Evolutionary conservation across 208 protist species (phyloP).

Genomic region (Trypanosoma theileri): DNA sequence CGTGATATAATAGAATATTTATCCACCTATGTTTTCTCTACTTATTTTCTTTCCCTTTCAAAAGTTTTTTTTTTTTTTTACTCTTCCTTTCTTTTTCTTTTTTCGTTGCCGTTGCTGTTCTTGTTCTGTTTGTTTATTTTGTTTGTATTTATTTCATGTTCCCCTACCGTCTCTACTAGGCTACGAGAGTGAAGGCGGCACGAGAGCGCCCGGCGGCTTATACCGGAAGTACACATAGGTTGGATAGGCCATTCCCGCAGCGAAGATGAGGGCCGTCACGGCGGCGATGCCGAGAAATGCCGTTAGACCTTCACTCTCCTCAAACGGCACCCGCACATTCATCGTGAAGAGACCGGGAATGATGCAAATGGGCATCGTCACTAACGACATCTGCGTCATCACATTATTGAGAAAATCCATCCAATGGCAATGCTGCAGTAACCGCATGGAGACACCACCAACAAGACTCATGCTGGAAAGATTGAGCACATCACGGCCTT

Average conservation of each 20-base stretch:
- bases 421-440: slow-evolving; percentile 77
- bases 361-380: slow-evolving; percentile 76
- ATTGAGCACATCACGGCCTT: slow-evolving; percentile 71
- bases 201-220: slow-evolving; percentile 58
- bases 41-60: neutral
- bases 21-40: slow-evolving; percentile 7
- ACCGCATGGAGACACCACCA: slow-evolving; percentile 70
- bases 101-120: neutral
- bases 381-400: slow-evolving; percentile 67
- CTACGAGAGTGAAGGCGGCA: slow-evolving; percentile 28
- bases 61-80: slow-evolving; percentile 1
- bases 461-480: slow-evolving; percentile 79
- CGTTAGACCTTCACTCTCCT: slow-evolving; percentile 30
- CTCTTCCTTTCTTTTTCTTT: slow-evolving; percentile 3
- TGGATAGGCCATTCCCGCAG: slow-evolving; percentile 40
- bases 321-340: slow-evolving; percentile 73
- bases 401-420: slow-evolving; percentile 87
- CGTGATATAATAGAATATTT: slow-evolving; percentile 7
- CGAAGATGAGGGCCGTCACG: slow-evolving; percentile 48
- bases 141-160: neutral
- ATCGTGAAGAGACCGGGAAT: slow-evolving; percentile 71
- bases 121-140: neutral
- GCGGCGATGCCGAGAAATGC: slow-evolving; percentile 52
- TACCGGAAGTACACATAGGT: slow-evolving; percentile 55
- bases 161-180: neutral